Evolutionary conservation across 805 yeast genomes (phyloP).

Genomic region (Phaffomyces thermotolerans): DNA sequence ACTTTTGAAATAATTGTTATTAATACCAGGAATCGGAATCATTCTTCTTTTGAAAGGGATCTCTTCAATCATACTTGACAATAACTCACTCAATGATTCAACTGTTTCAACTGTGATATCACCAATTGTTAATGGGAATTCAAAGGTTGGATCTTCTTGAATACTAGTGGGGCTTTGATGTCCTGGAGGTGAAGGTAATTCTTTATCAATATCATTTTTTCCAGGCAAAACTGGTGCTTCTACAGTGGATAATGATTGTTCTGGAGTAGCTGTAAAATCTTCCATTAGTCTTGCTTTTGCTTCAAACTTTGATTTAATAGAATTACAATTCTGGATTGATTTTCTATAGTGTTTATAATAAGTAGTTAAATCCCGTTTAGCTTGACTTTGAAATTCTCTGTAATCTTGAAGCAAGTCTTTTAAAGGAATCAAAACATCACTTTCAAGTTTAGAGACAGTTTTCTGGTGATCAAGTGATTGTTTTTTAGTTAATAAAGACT

Average conservation of each 20-base stretch:
- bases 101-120: slow-evolving; percentile 7
- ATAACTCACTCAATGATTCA: slow-evolving; percentile 11
- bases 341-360: slow-evolving; percentile 7
- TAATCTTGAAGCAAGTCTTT: slow-evolving; percentile 21
- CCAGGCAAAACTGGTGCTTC: background rate
- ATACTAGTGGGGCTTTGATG: background rate
- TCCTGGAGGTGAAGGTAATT: background rate
- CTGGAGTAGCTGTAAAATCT: slow-evolving; percentile 4
- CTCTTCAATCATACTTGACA: slow-evolving; percentile 8
- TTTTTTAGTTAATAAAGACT: slow-evolving; percentile 5
- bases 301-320: slow-evolving; percentile 11
- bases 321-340: slow-evolving; percentile 3
- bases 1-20: slow-evolving; percentile 26
- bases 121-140: slow-evolving; percentile 21
- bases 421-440: slow-evolving; percentile 12
- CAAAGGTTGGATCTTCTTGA: slow-evolving; percentile 16
- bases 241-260: background rate
- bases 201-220: background rate
- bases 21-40: slow-evolving; percentile 25
- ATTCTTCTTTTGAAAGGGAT: slow-evolving; percentile 21
- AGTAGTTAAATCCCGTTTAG: slow-evolving; percentile 7
- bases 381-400: slow-evolving; percentile 7
- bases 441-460: slow-evolving; percentile 7
- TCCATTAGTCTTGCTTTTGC: slow-evolving; percentile 13
- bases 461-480: slow-evolving; percentile 3